phyloP scores from a whole-genome alignment of 2,329 filamentous ascomycete species.

The Fusarium sp. region DNA sequence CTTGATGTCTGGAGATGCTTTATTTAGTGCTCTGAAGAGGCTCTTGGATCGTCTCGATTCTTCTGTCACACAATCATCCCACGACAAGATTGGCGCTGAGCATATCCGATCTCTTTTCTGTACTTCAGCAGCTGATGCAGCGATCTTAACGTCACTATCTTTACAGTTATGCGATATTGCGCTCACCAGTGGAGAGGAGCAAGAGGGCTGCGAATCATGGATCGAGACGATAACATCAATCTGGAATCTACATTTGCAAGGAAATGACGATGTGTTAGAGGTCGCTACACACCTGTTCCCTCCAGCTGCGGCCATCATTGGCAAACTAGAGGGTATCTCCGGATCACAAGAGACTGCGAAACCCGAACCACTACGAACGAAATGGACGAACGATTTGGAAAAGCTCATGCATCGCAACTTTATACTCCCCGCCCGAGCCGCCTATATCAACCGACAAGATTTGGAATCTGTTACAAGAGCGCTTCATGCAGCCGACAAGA shows the following conservation, averaged over 20 bases:
- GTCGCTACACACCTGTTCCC: slow-evolving; percentile 63
- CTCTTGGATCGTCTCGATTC: slow-evolving; percentile 62
- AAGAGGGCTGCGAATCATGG: slow-evolving; percentile 61
- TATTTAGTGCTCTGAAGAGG: slow-evolving; percentile 62
- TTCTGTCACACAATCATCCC: slow-evolving; percentile 53
- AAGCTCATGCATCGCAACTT: slow-evolving; percentile 65
- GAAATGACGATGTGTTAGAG: slow-evolving; percentile 60
- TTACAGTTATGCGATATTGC: slow-evolving; percentile 61
- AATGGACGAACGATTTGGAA: slow-evolving; percentile 63
- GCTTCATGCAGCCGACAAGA: slow-evolving; percentile 55
- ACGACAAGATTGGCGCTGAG: slow-evolving; percentile 67
- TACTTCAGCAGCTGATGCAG: slow-evolving; percentile 61
- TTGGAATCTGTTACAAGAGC: slow-evolving; percentile 58
- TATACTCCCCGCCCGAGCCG: slow-evolving; percentile 64
- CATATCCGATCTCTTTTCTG: slow-evolving; percentile 70
- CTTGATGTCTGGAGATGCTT: slow-evolving; percentile 60
- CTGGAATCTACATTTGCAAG: slow-evolving; percentile 69
- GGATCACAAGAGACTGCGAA: slow-evolving; percentile 26
- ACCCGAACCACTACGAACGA: slow-evolving; percentile 37
- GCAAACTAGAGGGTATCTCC: slow-evolving; percentile 54
- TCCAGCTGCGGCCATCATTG: slow-evolving; percentile 55
- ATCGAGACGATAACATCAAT: slow-evolving; percentile 60
- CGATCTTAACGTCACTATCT: slow-evolving; percentile 60
- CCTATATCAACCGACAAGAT: slow-evolving; percentile 60
- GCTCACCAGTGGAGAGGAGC: slow-evolving; percentile 51